Evolutionary conservation across 495 filamentous ascomycete species (phyloP).

Genomic region (Hypoxylon perforatum): DNA sequence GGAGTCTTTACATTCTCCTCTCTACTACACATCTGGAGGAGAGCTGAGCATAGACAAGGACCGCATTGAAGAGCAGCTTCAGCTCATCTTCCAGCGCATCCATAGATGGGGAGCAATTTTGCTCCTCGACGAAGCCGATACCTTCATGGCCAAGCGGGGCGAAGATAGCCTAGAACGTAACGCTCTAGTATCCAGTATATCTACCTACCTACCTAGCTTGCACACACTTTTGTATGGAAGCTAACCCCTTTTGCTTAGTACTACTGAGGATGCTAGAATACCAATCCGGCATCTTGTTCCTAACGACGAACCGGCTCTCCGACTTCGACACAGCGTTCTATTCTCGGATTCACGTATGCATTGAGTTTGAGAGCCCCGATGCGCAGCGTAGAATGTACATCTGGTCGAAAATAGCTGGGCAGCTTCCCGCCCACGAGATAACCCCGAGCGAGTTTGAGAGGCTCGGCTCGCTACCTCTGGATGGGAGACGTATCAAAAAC

Average conservation of each 20-base stretch:
- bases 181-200: conserved; percentile 51
- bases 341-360: conserved; percentile 46
- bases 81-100: conserved; percentile 57
- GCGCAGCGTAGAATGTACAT: conserved; percentile 6
- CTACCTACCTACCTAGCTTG: background rate
- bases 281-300: conserved; percentile 81
- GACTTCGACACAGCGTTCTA: conserved; percentile 65
- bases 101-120: conserved; percentile 53
- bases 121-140: conserved; percentile 60
- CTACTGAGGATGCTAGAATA: conserved; percentile 63
- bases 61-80: conserved; percentile 26
- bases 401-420: conserved; percentile 8
- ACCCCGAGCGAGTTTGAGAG: conserved; percentile 5
- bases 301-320: conserved; percentile 82
- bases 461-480: conserved; percentile 5
- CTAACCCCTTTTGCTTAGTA: background rate
- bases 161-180: conserved; percentile 52
- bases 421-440: conserved; percentile 6
- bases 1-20: conserved; percentile 23
- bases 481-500: conserved; percentile 12
- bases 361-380: conserved; percentile 2
- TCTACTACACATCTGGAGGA: conserved; percentile 15
- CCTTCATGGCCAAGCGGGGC: conserved; percentile 56
- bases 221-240: background rate
- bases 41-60: conserved; percentile 8